phyloP scores from a whole-genome alignment of 495 filamentous ascomycete species.

The Parachaetomium inaequale region DNA sequence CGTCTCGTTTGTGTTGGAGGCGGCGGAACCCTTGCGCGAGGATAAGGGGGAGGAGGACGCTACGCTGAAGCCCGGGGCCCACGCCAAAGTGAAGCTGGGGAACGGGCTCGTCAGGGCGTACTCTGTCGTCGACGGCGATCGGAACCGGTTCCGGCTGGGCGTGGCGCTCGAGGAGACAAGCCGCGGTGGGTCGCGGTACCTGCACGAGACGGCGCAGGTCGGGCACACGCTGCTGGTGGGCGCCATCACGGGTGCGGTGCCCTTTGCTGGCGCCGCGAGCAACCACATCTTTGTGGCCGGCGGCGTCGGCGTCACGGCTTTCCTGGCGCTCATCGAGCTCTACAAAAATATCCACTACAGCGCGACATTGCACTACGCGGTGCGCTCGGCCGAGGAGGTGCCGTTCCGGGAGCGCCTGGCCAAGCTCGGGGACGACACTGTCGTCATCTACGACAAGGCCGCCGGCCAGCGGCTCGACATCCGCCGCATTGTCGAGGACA shows the following conservation, averaged over 20 bases:
- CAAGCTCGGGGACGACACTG: constrained; percentile 31
- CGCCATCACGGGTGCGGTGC: constrained; percentile 39
- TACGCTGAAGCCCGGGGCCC: constrained; percentile 32
- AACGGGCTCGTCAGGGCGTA: constrained; percentile 47
- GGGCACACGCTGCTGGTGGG: constrained; percentile 45
- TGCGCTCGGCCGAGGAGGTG: constrained; percentile 43
- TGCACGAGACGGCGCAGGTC: constrained; percentile 46
- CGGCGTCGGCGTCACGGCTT: constrained; percentile 54
- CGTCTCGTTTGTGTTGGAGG: constrained; percentile 40
- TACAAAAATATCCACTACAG: constrained; percentile 44
- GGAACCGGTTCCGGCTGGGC: constrained; percentile 43
- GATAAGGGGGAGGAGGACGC: constrained; percentile 17
- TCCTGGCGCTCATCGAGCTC: constrained; percentile 36
- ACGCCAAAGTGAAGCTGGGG: constrained; percentile 44
- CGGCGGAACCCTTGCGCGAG: constrained; percentile 23
- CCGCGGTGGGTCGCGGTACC: constrained; percentile 47
- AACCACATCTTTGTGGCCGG: constrained; percentile 52
- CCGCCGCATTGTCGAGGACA: constrained; percentile 32
- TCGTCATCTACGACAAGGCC: constrained; percentile 46
- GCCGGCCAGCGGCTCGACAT: constrained; percentile 49
- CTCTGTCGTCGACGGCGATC: constrained; percentile 45
- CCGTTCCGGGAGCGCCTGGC: constrained; percentile 44
- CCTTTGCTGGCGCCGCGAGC: constrained; percentile 33
- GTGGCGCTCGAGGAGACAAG: constrained; percentile 43
- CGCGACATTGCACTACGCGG: constrained; percentile 46